Evolutionary conservation across 2,329 filamentous ascomycete species (phyloP).

Genomic region (Stagonosporopsis rhizophila): DNA sequence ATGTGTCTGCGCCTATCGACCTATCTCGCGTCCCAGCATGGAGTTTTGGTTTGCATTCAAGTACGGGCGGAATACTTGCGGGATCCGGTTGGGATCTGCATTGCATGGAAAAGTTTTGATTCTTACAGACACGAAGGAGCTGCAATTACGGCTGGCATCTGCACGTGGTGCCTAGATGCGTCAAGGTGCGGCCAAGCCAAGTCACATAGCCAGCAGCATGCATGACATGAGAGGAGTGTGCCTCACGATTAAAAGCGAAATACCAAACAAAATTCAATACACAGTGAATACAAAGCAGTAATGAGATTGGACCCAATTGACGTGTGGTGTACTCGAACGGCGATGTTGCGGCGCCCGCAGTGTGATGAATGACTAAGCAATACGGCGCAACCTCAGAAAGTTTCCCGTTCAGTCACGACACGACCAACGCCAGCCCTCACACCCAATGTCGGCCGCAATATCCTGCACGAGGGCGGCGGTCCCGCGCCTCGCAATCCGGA

Average conservation of each 20-base stretch:
- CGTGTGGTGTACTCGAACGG: neutral
- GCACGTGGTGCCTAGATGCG: constrained; percentile 4
- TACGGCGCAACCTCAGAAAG: constrained; percentile 22
- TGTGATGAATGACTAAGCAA: constrained; percentile 12
- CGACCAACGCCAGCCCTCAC: constrained; percentile 21
- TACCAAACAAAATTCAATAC: constrained; percentile 2
- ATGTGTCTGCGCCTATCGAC: neutral
- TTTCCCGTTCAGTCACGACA: constrained; percentile 27
- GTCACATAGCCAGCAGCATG: neutral
- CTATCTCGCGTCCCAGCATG: constrained; percentile 34
- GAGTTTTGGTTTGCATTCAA: constrained; percentile 40
- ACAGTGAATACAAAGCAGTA: neutral
- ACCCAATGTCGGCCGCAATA: constrained; percentile 64
- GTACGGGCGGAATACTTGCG: constrained; percentile 30
- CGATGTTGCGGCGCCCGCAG: neutral
- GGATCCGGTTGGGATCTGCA: constrained; percentile 22
- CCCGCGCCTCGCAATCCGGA: constrained; percentile 27
- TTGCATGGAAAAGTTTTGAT: constrained; percentile 34
- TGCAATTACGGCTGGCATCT: constrained; percentile 3
- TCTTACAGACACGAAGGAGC: constrained; percentile 14
- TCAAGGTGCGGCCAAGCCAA: neutral
- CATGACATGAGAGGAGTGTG: neutral
- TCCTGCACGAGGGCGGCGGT: constrained; percentile 64
- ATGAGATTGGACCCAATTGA: neutral
- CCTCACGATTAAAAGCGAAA: constrained; percentile 2